phyloP scores from a whole-genome alignment of 192 early-diverging fungal genomes.

The Martensiomyces pterosporus region DNA sequence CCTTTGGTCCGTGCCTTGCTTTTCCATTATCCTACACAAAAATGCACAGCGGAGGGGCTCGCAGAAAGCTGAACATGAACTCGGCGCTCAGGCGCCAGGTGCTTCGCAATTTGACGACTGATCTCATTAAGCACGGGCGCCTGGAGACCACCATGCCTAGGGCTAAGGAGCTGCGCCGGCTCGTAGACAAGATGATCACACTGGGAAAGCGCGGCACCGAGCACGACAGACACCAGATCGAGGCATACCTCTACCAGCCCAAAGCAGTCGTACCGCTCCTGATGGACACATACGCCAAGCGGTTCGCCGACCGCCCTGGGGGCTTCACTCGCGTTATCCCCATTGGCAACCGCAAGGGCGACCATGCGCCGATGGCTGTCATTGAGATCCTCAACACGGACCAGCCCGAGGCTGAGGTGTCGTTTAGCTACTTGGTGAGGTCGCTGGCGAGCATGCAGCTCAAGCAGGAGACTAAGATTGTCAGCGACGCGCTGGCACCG shows the following conservation, averaged over 20 bases:
- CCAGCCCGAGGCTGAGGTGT: conserved; percentile 61
- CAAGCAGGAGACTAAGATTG: conserved; percentile 31
- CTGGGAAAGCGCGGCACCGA: conserved; percentile 70
- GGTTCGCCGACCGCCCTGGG: conserved; percentile 71
- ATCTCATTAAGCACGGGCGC: conserved; percentile 81
- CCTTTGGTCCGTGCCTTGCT: too few relatives aligned
- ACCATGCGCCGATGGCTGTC: conserved; percentile 83
- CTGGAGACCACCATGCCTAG: conserved; percentile 92
- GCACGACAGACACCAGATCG: conserved; percentile 58
- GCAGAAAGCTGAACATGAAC: conserved; percentile 45
- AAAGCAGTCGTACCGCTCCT: conserved; percentile 74
- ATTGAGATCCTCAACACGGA: conserved; percentile 87
- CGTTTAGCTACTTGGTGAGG: conserved; percentile 51
- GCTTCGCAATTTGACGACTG: conserved; percentile 78
- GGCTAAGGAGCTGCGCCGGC: conserved; percentile 81
- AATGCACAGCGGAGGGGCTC: conserved; percentile 40
- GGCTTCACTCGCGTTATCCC: conserved; percentile 88
- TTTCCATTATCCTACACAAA: too few relatives aligned
- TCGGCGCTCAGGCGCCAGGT: conserved; percentile 67
- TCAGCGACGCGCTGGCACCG: conserved; percentile 19
- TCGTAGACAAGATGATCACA: conserved; percentile 87
- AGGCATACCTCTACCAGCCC: conserved; percentile 61
- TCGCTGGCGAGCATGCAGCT: conserved; percentile 45
- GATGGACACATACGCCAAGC: conserved; percentile 74
- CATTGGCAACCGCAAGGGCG: conserved; percentile 71